These are phyloP conservation scores for Canariomyces notabilis DNA, from an alignment of 2,329 filamentous ascomycete genomes.

Conservation along the genomic window DNA sequence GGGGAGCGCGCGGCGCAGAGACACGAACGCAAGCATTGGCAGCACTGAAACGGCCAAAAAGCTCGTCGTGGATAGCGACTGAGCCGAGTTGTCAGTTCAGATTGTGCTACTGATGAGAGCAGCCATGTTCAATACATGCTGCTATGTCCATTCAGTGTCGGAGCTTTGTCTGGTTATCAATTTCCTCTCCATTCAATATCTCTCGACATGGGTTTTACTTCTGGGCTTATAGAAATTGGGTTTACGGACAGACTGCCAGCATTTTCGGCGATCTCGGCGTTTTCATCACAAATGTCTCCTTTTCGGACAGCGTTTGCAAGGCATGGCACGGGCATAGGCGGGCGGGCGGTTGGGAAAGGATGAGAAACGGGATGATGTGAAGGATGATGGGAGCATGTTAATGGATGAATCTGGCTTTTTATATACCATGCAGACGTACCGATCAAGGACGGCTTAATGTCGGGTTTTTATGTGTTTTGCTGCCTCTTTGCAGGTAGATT, in stretches of 20 bases:
- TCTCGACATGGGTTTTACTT: not conserved
- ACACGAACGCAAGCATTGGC: constrained; percentile 56
- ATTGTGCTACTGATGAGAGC: not conserved
- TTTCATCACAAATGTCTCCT: not conserved
- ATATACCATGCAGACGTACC: too few relatives aligned
- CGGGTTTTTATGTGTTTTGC: too few relatives aligned
- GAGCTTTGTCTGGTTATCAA: too few relatives aligned
- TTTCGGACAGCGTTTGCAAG: not conserved
- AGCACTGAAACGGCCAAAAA: constrained; percentile 63
- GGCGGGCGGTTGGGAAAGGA: not conserved
- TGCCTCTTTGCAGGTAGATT: too few relatives aligned
- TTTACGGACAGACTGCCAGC: constrained; percentile 3
- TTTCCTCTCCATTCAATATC: too few relatives aligned
- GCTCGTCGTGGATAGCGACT: constrained; percentile 36
- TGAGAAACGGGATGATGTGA: not conserved
- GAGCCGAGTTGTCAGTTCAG: constrained; percentile 3
- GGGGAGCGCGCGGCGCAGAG: constrained; percentile 43
- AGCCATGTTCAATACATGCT: not conserved
- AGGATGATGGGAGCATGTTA: not conserved
- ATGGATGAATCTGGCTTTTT: not conserved
- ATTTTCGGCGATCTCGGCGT: not conserved
- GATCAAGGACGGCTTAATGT: too few relatives aligned
- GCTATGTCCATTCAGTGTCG: not conserved
- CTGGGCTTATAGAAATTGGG: not conserved
- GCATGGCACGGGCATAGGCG: too few relatives aligned